Percentiles rank a stretch among this genome's conserved stretches.
These are phyloP conservation scores for Cladosporium sp. DNA, from an alignment of 2,329 filamentous ascomycete species.

Conservation along the genomic window DNA sequence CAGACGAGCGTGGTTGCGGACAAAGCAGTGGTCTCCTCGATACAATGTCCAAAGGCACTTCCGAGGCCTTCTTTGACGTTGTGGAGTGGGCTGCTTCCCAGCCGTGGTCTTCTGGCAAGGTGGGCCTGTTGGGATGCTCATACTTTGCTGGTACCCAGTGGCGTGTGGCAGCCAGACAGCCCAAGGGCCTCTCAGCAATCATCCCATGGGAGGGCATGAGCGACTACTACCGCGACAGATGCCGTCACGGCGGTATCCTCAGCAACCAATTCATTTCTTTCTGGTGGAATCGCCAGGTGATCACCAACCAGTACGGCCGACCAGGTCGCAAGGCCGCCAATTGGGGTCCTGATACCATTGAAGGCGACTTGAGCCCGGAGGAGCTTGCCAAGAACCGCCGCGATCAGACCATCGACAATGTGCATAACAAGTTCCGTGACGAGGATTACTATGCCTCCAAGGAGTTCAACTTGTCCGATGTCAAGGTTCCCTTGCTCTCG, in stretches of 20 bases:
- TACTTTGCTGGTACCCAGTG: slow-evolving; percentile 39
- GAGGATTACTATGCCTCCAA: slow-evolving; percentile 61
- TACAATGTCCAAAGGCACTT: slow-evolving; percentile 42
- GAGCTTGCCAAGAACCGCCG: slow-evolving; percentile 47
- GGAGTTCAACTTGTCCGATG: slow-evolving; percentile 62
- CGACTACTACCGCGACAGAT: slow-evolving; percentile 45
- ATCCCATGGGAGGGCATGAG: slow-evolving; percentile 45
- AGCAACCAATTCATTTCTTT: slow-evolving; percentile 48
- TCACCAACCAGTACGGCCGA: slow-evolving; percentile 64
- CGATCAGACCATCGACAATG: slow-evolving; percentile 41
- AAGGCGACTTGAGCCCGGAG: slow-evolving; percentile 55
- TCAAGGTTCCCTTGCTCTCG: slow-evolving; percentile 62
- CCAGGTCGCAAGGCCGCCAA: slow-evolving; percentile 43
- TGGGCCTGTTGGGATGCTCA: slow-evolving; percentile 44
- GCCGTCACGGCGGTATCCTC: slow-evolving; percentile 40
- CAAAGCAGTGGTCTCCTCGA: slow-evolving; percentile 36
- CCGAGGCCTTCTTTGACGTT: slow-evolving; percentile 40
- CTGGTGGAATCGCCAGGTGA: slow-evolving; percentile 65
- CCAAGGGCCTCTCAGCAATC: slow-evolving; percentile 39
- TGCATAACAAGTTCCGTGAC: slow-evolving; percentile 55
- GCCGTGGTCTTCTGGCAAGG: slow-evolving; percentile 42
- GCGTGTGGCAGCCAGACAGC: slow-evolving; percentile 38
- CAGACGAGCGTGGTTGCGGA: slow-evolving; percentile 29
- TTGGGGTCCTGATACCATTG: slow-evolving; percentile 52
- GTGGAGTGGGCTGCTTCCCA: slow-evolving; percentile 39